phyloP scores from a whole-genome alignment of 306 rosid species.

The Mucuna pruriens region DNA sequence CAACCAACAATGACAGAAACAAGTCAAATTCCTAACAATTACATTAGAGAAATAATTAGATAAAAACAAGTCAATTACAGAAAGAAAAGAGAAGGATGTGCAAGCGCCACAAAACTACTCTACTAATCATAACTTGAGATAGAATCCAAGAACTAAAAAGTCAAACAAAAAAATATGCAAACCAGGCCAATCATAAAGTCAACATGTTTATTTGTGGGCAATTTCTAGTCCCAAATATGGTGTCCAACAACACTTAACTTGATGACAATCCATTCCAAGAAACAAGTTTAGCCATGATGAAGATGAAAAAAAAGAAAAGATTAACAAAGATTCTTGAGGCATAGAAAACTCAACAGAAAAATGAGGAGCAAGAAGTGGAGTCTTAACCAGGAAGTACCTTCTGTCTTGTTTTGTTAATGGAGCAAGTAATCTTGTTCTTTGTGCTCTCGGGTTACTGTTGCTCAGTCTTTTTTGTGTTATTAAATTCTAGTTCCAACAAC shows the following conservation, averaged over 20 bases:
- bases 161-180: background rate
- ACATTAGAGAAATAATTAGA: background rate
- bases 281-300: background rate
- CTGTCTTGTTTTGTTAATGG: background rate
- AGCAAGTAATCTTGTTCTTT: slow-evolving; percentile 8
- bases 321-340: background rate
- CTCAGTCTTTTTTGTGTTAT: slow-evolving; percentile 12
- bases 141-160: background rate
- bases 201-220: background rate
- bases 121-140: background rate
- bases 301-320: background rate
- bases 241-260: background rate
- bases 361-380: slow-evolving; percentile 15
- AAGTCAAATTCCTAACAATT: background rate
- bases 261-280: background rate
- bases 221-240: background rate
- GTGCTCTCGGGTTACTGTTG: background rate
- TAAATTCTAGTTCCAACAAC: background rate
- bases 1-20: background rate
- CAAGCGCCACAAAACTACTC: background rate
- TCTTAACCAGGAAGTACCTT: slow-evolving; percentile 38
- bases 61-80: slow-evolving; percentile 7
- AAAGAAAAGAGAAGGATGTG: background rate
- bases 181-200: background rate
- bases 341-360: background rate